Percentiles rank a stretch among this genome's conserved stretches.
Evolutionary conservation across 129 eudicot genomes (phyloP).

Genomic region (Chrysanthemum seticuspe): DNA sequence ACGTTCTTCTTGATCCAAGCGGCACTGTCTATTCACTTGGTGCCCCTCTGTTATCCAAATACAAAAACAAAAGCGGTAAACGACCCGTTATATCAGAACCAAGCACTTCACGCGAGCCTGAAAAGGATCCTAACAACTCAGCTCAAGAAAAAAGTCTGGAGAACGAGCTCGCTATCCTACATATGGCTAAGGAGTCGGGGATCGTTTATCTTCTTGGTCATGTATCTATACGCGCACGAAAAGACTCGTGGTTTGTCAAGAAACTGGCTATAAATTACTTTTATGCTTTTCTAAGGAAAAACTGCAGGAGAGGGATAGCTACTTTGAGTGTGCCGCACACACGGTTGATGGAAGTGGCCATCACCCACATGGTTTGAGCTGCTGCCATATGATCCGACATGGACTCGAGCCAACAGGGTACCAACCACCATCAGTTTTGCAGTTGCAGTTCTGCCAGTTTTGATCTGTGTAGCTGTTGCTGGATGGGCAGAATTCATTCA

Average conservation of each 20-base stretch:
- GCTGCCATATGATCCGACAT: neutral
- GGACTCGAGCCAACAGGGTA: constrained; percentile 15
- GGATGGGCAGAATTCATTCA: neutral
- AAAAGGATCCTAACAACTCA: constrained; percentile 7
- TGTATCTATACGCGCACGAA: constrained; percentile 83
- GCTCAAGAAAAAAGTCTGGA: constrained; percentile 77
- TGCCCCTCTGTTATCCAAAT: constrained; percentile 62
- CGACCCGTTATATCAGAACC: constrained; percentile 43
- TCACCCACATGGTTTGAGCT: constrained; percentile 83
- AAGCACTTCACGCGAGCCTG: constrained; percentile 55
- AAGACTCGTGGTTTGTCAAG: constrained; percentile 90
- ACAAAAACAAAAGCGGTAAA: constrained; percentile 28
- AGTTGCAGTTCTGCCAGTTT: constrained; percentile 8
- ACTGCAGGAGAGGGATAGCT: constrained; percentile 82
- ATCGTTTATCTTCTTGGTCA: constrained; percentile 95
- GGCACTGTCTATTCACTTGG: constrained; percentile 77
- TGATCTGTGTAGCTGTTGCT: constrained; percentile 9
- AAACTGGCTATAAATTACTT: constrained; percentile 84
- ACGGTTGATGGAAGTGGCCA: constrained; percentile 80
- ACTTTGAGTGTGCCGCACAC: constrained; percentile 92
- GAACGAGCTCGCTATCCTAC: constrained; percentile 77
- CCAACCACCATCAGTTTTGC: constrained; percentile 7
- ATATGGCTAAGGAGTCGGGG: constrained; percentile 82
- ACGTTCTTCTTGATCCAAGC: constrained; percentile 55
- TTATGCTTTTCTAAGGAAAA: constrained; percentile 84